Conservation (phyloP, 352 stramenopile genomes). For the Phytophthora chlamydospora region DNA sequence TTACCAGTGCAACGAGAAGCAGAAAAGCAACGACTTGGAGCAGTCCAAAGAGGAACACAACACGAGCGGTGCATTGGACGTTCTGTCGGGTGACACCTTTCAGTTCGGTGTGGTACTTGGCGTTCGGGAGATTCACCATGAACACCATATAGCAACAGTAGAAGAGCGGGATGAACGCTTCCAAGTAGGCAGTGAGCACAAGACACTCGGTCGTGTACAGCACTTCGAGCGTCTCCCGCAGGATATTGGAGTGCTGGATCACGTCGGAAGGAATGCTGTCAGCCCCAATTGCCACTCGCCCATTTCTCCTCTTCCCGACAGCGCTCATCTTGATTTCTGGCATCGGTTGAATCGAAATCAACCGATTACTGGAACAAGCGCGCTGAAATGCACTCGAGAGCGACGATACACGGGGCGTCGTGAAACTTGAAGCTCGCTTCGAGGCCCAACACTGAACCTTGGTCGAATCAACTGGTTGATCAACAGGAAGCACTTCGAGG, state of each 20-base stretch:
- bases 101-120: constrained; percentile 44
- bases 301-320: not conserved
- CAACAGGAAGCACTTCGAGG: no score
- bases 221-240: constrained; percentile 18
- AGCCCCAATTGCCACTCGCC: not conserved
- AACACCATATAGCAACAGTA: constrained; percentile 34
- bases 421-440: not conserved
- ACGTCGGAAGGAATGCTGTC: not conserved
- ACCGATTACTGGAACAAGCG: not conserved
- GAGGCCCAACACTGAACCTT: no score
- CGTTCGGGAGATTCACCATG: constrained; percentile 36
- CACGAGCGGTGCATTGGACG: constrained; percentile 4
- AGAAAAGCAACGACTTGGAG: constrained; percentile 33
- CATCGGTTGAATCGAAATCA: not conserved
- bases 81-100: constrained; percentile 15
- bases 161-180: constrained; percentile 43
- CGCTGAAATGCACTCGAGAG: not conserved
- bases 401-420: not conserved
- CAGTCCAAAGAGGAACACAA: constrained; percentile 31
- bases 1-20: constrained; percentile 16
- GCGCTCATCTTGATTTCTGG: not conserved
- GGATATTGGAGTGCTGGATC: not conserved
- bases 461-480: no score
- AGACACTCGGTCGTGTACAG: constrained; percentile 45
- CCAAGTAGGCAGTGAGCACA: constrained; percentile 42